Evolutionary conservation across 169 alveolate genomes (phyloP), one percentile per base, ranked within the genome.

Genomic region (Eimeria falciformis): DNA sequence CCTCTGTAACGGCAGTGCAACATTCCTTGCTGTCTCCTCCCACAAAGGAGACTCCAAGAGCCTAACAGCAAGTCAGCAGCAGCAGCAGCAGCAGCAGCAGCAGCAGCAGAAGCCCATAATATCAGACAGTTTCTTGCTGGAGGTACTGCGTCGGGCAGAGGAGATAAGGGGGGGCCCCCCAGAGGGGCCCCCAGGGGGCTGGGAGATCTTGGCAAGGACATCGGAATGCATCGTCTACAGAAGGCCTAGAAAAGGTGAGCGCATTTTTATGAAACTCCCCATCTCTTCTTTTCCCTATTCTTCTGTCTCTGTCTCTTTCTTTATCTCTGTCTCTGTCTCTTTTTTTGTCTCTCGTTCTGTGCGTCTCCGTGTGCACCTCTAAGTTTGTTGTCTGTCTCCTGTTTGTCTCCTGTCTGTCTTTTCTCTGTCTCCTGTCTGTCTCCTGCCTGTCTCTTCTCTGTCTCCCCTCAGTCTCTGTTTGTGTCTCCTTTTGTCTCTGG

Each of bases 401-500:
- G n/a, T n/a, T n/a, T n/a, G n/a, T n/a, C n/a, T n/a, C n/a, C n/a
- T n/a, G 5, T 14, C 71, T 14, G 71, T 21, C 7, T n/a, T 21
- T n/a, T 9, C 71, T 58, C 71, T 9, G 33, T 58, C 25, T 9
- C 71, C 58, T 50, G 58, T 50, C 14, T 50, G 58, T n/a, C 71
- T 21, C 71, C 71, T 14, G 14, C 62, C n/a, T 50, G 62, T 14
- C 14, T 50, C 71, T 58, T 7, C 71, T 11, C 9, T 11, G 11
- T 7, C 71, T 14, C 71, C 71, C 7, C 71, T 66, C 43, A 25
- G 62, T 43, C 12, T 14, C 62, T 25, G 37, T 18, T 58, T 43
- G 68, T 12, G 17, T 14, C 86, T 43, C 68, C 86, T 43, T 40
- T 68, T n/a, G 73, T 71, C 27, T 40, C 73, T 53, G 88, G 53